Conservation (phyloP, 805 yeast species). For the Zygoascus tannicola region DNA sequence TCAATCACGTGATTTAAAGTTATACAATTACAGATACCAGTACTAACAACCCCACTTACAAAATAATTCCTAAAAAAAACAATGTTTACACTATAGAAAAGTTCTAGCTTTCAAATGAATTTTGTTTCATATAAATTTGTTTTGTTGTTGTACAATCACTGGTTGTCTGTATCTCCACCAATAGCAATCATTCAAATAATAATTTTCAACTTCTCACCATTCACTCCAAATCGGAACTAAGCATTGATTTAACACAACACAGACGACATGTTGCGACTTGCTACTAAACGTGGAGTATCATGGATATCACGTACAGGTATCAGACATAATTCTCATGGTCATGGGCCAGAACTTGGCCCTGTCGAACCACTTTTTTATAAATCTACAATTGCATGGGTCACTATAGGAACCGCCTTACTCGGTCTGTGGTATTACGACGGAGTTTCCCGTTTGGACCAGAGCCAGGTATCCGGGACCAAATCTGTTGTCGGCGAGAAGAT, state of each 20-base stretch:
- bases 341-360: constrained; percentile 14
- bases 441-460: neutral
- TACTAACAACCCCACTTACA: too few species aligned
- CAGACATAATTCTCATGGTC: neutral
- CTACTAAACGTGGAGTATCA: neutral
- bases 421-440: constrained; percentile 17
- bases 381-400: constrained; percentile 6
- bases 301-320: neutral
- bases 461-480: neutral
- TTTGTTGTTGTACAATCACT: too few species aligned
- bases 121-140: too few species aligned
- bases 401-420: constrained; percentile 7
- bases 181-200: neutral
- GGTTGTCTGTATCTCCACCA: neutral
- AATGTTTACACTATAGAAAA: too few species aligned
- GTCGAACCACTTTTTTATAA: constrained; percentile 9
- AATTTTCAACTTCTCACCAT: neutral
- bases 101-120: too few species aligned
- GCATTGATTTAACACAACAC: neutral
- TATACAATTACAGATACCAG: too few species aligned
- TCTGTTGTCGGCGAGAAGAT: constrained; percentile 4
- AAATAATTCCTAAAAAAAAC: too few species aligned
- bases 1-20: too few species aligned
- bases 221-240: neutral
- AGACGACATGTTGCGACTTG: neutral